These are phyloP conservation scores for Lichtheimia ornata DNA, from an alignment of 371 early-diverging fungal genomes.

Conservation along the genomic window DNA sequence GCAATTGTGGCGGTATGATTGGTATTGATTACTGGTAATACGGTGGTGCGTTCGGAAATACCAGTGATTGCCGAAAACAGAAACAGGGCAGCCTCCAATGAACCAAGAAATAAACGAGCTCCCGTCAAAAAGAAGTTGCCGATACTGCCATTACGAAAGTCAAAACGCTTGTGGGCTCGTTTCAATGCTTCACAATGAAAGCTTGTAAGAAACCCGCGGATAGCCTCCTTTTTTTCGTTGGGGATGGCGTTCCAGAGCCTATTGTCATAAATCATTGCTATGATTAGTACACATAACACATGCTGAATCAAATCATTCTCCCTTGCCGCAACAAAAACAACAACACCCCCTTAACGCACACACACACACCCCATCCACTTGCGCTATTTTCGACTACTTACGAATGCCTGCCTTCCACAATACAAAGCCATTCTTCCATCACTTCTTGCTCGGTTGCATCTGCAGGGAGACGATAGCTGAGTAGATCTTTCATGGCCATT, in stretches of 20 bases:
- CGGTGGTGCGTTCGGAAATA: conserved; percentile 56
- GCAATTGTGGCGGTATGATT: conserved; percentile 65
- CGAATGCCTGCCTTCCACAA: conserved; percentile 68
- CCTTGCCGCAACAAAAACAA: no score
- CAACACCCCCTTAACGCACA: no score
- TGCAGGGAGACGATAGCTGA: conserved; percentile 66
- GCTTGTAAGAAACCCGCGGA: conserved; percentile 69
- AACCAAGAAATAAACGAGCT: conserved; percentile 67
- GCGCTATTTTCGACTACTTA: conserved; percentile 9
- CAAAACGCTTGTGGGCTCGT: conserved; percentile 64
- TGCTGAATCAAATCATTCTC: no score
- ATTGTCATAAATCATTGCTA: conserved; percentile 5
- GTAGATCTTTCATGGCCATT: conserved; percentile 61
- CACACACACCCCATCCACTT: no score
- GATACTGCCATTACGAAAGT: conserved; percentile 72
- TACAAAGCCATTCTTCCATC: conserved; percentile 63
- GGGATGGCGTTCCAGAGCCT: conserved; percentile 63
- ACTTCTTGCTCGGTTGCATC: conserved; percentile 47
- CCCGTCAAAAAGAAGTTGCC: conserved; percentile 80
- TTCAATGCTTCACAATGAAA: conserved; percentile 70
- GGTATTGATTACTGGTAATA: conserved; percentile 65
- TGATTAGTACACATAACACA: background rate
- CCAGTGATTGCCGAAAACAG: conserved; percentile 65
- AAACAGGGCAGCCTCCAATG: conserved; percentile 69
- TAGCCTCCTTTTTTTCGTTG: conserved; percentile 64